Evolutionary conservation across 1,139 yeast genomes (phyloP).

Genomic region (Blastobotrys illinoisensis): DNA sequence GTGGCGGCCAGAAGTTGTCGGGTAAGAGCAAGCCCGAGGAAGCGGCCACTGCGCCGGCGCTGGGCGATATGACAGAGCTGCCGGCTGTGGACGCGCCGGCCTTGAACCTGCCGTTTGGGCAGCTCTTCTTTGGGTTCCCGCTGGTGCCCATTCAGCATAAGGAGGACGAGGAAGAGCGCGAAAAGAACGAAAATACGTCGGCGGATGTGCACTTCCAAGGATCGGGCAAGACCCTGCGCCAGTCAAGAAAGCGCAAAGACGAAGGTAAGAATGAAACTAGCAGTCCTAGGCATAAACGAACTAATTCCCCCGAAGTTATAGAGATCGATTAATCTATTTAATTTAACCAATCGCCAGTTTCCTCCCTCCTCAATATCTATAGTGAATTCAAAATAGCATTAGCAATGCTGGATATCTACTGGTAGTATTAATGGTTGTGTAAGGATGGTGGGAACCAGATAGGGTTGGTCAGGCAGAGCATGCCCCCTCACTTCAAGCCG

Average conservation of each 20-base stretch:
- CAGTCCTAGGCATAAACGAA: constrained; percentile 14
- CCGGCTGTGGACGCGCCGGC: constrained; percentile 62
- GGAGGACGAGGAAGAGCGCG: constrained; percentile 37
- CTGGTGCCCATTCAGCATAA: constrained; percentile 62
- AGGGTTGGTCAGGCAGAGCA: constrained; percentile 6
- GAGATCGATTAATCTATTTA: constrained; percentile 56
- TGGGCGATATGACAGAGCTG: constrained; percentile 42
- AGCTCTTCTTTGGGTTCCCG: constrained; percentile 91
- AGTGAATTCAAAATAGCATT: no score
- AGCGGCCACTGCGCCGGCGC: constrained; percentile 12
- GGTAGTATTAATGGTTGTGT: no score
- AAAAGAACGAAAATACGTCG: constrained; percentile 25
- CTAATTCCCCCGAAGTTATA: constrained; percentile 56
- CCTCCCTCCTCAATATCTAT: no score
- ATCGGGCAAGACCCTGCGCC: constrained; percentile 50
- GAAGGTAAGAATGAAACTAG: constrained; percentile 37
- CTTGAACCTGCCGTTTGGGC: constrained; percentile 71
- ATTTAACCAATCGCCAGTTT: no score
- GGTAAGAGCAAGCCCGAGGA: constrained; percentile 43
- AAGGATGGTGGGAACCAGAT: no score
- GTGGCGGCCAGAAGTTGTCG: constrained; percentile 68
- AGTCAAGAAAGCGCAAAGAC: constrained; percentile 63
- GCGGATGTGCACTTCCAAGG: constrained; percentile 36
- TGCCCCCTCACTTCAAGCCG: constrained; percentile 3
- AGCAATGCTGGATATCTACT: no score